phyloP scores from a whole-genome alignment of 257 asterid species.

The Primulina tabacum region DNA sequence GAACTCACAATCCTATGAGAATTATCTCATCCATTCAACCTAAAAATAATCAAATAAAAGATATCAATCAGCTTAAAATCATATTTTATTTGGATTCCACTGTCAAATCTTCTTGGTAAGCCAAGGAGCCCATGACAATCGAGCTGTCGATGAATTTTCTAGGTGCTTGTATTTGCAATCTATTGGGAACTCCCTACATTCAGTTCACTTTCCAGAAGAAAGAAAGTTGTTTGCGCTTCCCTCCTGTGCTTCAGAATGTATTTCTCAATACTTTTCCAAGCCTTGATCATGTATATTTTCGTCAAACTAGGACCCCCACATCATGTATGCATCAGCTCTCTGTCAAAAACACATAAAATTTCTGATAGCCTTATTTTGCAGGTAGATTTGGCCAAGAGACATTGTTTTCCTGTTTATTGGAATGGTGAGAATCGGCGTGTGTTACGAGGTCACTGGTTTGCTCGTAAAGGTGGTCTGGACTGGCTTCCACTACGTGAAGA shows the following conservation, averaged over 20 bases:
- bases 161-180: neutral
- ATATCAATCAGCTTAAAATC: too few relatives aligned
- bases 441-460: slow-evolving; percentile 97
- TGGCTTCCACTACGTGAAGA: slow-evolving; percentile 98
- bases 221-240: neutral
- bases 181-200: neutral
- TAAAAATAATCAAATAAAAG: too few relatives aligned
- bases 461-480: slow-evolving; percentile 91
- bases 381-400: slow-evolving; percentile 93
- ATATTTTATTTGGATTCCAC: too few relatives aligned
- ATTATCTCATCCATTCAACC: too few relatives aligned
- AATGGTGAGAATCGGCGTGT: slow-evolving; percentile 89
- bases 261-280: neutral
- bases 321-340: slow-evolving; percentile 5
- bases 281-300: slow-evolving; percentile 5
- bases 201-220: neutral
- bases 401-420: slow-evolving; percentile 97
- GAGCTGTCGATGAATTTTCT: neutral
- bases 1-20: too few relatives aligned
- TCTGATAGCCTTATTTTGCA: slow-evolving; percentile 27
- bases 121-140: too few relatives aligned
- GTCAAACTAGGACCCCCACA: neutral
- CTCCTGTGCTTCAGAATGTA: slow-evolving; percentile 6
- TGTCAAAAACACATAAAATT: slow-evolving; percentile 10
- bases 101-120: too few relatives aligned